Conservation (phyloP, 305 asterid species). For the Fraxinus angustifolia region DNA sequence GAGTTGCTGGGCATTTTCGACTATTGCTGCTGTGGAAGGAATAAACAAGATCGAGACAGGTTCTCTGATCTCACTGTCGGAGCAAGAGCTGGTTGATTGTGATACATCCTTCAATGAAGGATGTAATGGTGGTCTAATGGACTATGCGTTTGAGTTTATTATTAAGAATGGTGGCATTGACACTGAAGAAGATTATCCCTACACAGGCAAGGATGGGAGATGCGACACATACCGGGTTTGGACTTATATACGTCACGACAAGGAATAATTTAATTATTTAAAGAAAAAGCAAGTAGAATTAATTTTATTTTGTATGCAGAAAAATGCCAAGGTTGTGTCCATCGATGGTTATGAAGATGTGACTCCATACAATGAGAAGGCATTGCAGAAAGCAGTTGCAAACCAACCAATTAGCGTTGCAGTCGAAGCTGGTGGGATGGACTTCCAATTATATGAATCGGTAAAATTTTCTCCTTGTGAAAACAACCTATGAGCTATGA, state of each 20-base stretch:
- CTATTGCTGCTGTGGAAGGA: background rate
- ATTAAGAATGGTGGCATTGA: background rate
- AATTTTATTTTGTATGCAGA: conserved; percentile 23
- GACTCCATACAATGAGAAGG: conserved; percentile 22
- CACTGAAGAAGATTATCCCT: conserved; percentile 14
- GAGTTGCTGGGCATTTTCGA: background rate
- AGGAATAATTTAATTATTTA: background rate
- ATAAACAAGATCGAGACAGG: background rate
- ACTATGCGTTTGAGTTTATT: background rate
- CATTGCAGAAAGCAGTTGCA: conserved; percentile 33
- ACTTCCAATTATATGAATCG: conserved; percentile 67
- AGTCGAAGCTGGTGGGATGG: conserved; percentile 75
- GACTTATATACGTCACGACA: background rate
- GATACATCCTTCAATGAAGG: background rate
- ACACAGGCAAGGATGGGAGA: background rate
- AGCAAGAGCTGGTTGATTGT: background rate
- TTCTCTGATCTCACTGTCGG: background rate
- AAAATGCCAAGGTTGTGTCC: conserved; percentile 41
- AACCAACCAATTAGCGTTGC: conserved; percentile 64
- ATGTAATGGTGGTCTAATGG: background rate
- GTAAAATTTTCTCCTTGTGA: conserved; percentile 30
- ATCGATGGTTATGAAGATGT: conserved; percentile 44
- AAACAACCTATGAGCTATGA: background rate
- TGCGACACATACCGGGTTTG: conserved; percentile 29
- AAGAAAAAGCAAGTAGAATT: background rate